These are phyloP conservation scores for Colletotrichum spinosum DNA, from an alignment of 2,329 filamentous ascomycete species.

Conservation along the genomic window DNA sequence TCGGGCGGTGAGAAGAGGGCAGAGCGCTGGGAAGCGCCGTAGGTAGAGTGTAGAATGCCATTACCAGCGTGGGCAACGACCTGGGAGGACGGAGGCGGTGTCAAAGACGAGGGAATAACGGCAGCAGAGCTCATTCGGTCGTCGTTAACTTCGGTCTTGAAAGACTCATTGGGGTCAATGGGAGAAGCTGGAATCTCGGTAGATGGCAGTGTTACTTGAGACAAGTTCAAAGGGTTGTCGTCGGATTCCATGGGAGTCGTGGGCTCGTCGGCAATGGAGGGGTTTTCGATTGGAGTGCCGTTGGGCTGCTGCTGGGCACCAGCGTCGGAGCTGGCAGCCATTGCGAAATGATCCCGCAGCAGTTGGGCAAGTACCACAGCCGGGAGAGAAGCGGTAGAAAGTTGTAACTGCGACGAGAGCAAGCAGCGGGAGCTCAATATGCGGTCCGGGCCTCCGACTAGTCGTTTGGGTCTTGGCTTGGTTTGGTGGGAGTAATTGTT, in stretches of 20 bases:
- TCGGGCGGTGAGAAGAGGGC: constrained; percentile 66
- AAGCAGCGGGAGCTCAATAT: neutral
- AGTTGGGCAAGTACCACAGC: constrained; percentile 1
- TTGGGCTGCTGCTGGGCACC: constrained; percentile 48
- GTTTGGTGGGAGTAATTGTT: constrained; percentile 20
- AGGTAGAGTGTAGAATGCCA: constrained; percentile 41
- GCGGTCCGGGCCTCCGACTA: neutral
- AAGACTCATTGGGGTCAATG: constrained; percentile 59
- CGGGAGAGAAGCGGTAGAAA: neutral
- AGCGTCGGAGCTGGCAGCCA: constrained; percentile 51
- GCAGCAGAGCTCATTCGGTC: constrained; percentile 54
- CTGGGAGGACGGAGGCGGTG: constrained; percentile 68
- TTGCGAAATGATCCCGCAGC: constrained; percentile 38
- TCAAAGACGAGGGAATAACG: constrained; percentile 68
- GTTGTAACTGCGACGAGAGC: neutral
- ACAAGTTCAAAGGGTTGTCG: constrained; percentile 47
- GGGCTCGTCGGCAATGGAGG: constrained; percentile 45
- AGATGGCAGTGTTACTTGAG: constrained; percentile 67
- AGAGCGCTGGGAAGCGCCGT: constrained; percentile 58
- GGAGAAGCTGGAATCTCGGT: constrained; percentile 68
- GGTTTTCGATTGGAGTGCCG: constrained; percentile 40
- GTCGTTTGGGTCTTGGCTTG: neutral
- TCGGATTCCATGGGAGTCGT: constrained; percentile 47
- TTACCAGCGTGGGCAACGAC: constrained; percentile 48
- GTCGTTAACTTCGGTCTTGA: constrained; percentile 63